A percentile compares a stretch with the other conserved stretches of the same genome.
phyloP scores from a whole-genome alignment of 805 yeast genomes.

The Sungouiella blattae region DNA sequence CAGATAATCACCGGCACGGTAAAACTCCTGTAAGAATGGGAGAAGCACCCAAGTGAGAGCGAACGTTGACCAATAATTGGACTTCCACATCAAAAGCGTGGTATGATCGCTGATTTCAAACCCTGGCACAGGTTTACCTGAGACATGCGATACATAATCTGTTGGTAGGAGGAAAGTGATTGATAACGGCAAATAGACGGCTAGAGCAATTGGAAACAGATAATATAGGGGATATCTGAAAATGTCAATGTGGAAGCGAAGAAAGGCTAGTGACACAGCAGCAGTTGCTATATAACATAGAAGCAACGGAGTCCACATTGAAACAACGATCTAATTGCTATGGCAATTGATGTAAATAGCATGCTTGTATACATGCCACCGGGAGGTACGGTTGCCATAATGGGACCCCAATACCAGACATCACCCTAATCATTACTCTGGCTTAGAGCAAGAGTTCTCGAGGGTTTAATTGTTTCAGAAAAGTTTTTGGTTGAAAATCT shows the following conservation, averaged over 20 bases:
- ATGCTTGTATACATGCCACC: too few species aligned
- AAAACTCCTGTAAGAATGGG: slow-evolving; percentile 72
- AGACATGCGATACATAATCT: slow-evolving; percentile 60
- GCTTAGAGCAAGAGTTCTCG: too few species aligned
- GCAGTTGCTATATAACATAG: slow-evolving; percentile 28
- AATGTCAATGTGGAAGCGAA: slow-evolving; percentile 34
- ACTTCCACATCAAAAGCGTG: slow-evolving; percentile 58
- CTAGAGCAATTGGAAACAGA: slow-evolving; percentile 46
- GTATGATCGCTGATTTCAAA: slow-evolving; percentile 29
- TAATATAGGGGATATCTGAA: slow-evolving; percentile 38
- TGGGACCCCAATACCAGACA: too few species aligned
- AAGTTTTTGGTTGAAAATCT: too few species aligned
- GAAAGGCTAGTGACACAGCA: slow-evolving; percentile 27
- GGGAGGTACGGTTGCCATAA: too few species aligned
- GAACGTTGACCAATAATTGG: slow-evolving; percentile 79
- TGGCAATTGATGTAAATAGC: too few species aligned
- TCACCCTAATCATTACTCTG: too few species aligned
- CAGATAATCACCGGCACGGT: slow-evolving; percentile 63
- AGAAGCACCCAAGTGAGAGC: slow-evolving; percentile 72
- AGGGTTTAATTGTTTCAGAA: too few species aligned
- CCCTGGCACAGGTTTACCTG: slow-evolving; percentile 33
- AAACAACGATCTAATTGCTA: too few species aligned
- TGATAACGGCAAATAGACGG: slow-evolving; percentile 73
- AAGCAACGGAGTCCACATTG: slow-evolving; percentile 8
- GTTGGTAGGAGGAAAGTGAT: slow-evolving; percentile 71